Base-by-base conservation (phyloP, 257 asterid genomes). In the Thymus mandschuricus region DNA sequence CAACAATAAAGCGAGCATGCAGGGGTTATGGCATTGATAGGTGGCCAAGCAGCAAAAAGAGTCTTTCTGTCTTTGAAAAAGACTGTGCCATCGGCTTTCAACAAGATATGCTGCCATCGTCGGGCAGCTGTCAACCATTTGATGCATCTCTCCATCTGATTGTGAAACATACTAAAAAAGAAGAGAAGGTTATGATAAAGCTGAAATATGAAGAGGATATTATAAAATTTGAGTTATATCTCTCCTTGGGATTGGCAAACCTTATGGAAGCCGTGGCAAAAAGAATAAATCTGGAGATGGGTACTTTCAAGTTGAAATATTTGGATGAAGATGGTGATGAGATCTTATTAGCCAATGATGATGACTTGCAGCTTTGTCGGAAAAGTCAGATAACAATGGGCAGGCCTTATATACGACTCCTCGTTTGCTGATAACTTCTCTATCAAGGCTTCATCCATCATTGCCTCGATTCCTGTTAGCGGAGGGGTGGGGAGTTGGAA, bases 41-140 rank as follows among this genome's bases (percentile, higher is more conserved):
- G 62, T 79, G 84, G 84, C 82, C 86, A 46, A 62, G 60, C 9
- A 48, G 64, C 70, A 68, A 33, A 45, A 70, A 29, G 2, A 68
- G 11, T 28, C 71, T 59, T 1, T 38, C 15, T 0, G 27, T 40
- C 8, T 44, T 54, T 52, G 48, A 27, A 55, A 9, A 29, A 41
- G 46, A 41, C 5, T 8, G 3, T 33, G 35, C 3, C 35, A 1
- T 1, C 3, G 35, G 35, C 35, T 3, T 3, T 33, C 3, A 3
- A 15, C 48, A 34, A 6, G 12, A 12, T 55, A 12, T 13, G 34
- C 2, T 1, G 13, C 33, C 34, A 54, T 54, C 60, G 8, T n/a
- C n/a, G n/a, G 8, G 33, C 34, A 8, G 4, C 34, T n/a, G n/a
- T n/a, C n/a, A n/a, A n/a, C n/a, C n/a, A n/a, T n/a, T n/a, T n/a